Percentiles rank a stretch among this genome's conserved stretches.
phyloP scores from a whole-genome alignment of 768 basidiomycete species.

The Rhizopogon vesiculosus region DNA sequence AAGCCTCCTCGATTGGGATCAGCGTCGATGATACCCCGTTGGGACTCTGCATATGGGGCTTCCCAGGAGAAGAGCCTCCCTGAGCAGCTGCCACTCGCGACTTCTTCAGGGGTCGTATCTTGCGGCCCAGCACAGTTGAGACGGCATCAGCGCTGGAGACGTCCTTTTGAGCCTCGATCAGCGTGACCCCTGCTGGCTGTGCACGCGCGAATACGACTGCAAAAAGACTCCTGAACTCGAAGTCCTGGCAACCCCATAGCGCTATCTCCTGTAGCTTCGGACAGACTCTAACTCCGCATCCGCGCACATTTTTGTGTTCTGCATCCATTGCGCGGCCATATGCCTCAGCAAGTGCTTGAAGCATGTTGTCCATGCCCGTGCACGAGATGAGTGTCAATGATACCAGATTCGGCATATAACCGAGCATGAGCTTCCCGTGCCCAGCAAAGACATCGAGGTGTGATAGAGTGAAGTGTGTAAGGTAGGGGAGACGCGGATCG shows the following conservation, averaged over 20 bases:
- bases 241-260: conserved; percentile 47
- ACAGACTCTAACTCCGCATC: conserved; percentile 41
- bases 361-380: conserved; percentile 34
- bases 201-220: conserved; percentile 33
- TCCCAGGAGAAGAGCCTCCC: background rate
- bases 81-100: conserved; percentile 10
- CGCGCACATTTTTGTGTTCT: background rate
- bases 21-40: conserved; percentile 24
- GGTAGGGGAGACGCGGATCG: conserved; percentile 47
- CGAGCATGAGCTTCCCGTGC: conserved; percentile 38
- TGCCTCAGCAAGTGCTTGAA: conserved; percentile 37
- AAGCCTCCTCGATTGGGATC: conserved; percentile 33
- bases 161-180: background rate
- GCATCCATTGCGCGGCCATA: conserved; percentile 17
- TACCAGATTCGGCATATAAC: conserved; percentile 47
- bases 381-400: conserved; percentile 46
- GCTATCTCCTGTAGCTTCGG: conserved; percentile 46
- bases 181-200: background rate
- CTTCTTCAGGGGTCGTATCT: conserved; percentile 34
- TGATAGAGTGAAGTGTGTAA: conserved; percentile 49
- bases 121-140: conserved; percentile 21
- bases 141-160: conserved; percentile 6
- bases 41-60: conserved; percentile 5
- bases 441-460: conserved; percentile 38
- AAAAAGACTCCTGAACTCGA: conserved; percentile 32